Evolutionary conservation across 192 early-diverging fungal genomes (phyloP), one percentile per base, ranked within the genome.

Genomic region (Coemansia sp.): DNA sequence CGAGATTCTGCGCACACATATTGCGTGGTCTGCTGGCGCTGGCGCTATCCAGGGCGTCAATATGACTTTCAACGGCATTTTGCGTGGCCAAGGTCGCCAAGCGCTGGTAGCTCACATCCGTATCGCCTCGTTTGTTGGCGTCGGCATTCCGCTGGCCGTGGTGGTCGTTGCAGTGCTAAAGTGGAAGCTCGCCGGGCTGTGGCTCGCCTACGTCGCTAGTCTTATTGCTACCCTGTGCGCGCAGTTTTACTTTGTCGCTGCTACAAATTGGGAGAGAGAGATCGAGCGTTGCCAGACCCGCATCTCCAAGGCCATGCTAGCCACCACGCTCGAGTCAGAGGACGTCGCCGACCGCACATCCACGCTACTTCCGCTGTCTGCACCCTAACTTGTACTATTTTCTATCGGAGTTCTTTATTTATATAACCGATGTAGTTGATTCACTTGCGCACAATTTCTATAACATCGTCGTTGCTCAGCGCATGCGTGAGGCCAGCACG

Each of bases 381-480:
- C 51, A 10, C 11, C 51, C 11, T 53, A 15, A 53, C 25, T 14
- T 53, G 51, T 53, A 53, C 51, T 15, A 53, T 53, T 29, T 5
- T 50, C 21, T 23, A 8, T 50, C 19, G 17, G 12, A 7, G 19
- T n/a, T 5, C 8, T 21, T 48, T 21, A 9, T 48, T 21, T 21
- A 48, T 45, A 19, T 48, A 48, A 19, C 19, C n/a, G n/a, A 23
- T 48, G 19, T 48, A 21, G 7, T 21, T 48, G 19, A 2, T 53
- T 66, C 29, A 84, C 75, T 89, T 91, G 76, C 85, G 90, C 17
- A 91, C 90, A 62, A 92, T 87, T 73, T 92, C 88, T 38, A 99
- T 90, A 29, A 99, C 95, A 82, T 99, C 97, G 69, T 97, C 96
- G 80, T 97, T 93, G 51, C 96, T 87, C 34, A 94, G 86, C 51